Evolutionary conservation across 441 rosid genomes (phyloP), one percentile per base, ranked within the genome.

Genomic region (Euphorbia celastroides): DNA sequence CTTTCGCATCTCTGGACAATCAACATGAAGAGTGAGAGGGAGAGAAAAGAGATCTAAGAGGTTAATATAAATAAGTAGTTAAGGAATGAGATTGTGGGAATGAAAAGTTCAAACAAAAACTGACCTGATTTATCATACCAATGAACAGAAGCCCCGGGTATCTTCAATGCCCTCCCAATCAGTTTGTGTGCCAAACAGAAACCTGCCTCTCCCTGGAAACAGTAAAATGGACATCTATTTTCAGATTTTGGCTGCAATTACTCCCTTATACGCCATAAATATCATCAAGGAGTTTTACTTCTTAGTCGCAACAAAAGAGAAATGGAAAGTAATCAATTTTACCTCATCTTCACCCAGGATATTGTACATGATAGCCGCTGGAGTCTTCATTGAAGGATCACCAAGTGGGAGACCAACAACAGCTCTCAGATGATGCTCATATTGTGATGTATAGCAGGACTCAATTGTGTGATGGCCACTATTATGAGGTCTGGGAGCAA

Each of bases 381-480:
- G 92, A 73, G 92, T 87, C 83, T 89, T 92, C 98, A 94, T 84
- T 28, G 96, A 94, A 4, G 99, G 86, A 83, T 94, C 97, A 62
- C 99, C 97, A 25, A 92, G 97, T 30, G 98, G 97, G 85, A 92
- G 95, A 67, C 97, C 98, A 58, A 84, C 75, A 72, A 90, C 89
- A 77, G 96, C 98, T 56, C 97, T 83, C 75, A 94, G 80, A 78
- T 92, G 98, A 63, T 94, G 98, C 64, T 94, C 92, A 76, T 52
- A 94, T 74, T 94, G 98, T 60, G 98, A 94, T 67, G 99, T 92
- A 70, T 83, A 88, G 82, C 97, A 94, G 26, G 94, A 69, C 79
- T 94, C 98, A 70, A 94, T 94, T 19, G 99, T 92, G 75, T 92
- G 97, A 79, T 94, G 99, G 64, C 98, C 99, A 61, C 99, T 94